A percentile compares a stretch with the other conserved stretches of the same genome.
Evolutionary conservation across 129 eudicot species (phyloP).

Genomic region (Calendula officinalis): DNA sequence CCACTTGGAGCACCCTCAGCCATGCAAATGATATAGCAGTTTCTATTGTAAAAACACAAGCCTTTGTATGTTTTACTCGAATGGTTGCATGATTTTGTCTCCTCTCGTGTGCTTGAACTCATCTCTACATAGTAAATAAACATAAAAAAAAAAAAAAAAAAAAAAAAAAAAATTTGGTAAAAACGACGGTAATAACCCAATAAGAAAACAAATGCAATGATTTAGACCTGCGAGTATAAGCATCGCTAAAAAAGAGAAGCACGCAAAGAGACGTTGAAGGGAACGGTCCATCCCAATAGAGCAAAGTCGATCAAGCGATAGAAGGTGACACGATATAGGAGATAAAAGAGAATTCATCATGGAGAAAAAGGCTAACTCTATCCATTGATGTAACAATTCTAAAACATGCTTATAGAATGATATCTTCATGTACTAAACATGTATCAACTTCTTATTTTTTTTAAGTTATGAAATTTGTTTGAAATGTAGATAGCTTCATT

Average conservation of each 20-base stretch:
- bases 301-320: background rate
- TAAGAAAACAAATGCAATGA: background rate
- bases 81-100: constrained; percentile 26
- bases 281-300: constrained; percentile 22
- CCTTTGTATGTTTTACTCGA: constrained; percentile 33
- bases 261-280: constrained; percentile 8
- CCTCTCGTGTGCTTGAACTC: constrained; percentile 23
- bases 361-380: background rate
- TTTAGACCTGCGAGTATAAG: constrained; percentile 26
- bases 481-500: background rate
- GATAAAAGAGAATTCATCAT: background rate
- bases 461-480: background rate
- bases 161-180: background rate
- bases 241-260: constrained; percentile 17
- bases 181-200: background rate
- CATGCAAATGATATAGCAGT: constrained; percentile 34
- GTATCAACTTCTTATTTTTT: constrained; percentile 20
- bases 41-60: constrained; percentile 25
- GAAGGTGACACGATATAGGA: background rate
- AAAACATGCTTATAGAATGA: constrained; percentile 27
- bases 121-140: constrained; percentile 13
- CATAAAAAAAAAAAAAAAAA: background rate
- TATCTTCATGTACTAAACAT: constrained; percentile 36
- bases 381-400: constrained; percentile 9
- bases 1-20: constrained; percentile 39